A percentile compares a stretch with the other conserved stretches of the same genome.
Conservation (phyloP, 192 early-diverging fungal species). For the Pilobolus umbonatus region DNA sequence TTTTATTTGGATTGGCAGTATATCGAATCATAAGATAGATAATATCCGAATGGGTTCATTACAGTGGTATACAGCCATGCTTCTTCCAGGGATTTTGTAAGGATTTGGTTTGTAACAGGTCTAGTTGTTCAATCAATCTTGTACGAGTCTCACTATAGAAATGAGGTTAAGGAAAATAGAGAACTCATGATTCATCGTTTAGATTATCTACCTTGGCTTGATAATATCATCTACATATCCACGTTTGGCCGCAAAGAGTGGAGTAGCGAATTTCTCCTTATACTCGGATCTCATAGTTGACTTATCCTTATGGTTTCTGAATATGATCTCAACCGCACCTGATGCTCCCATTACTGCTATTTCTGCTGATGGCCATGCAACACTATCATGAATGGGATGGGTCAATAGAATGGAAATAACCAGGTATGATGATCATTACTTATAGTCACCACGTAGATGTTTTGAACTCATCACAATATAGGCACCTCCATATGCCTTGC, state of each 20-base stretch:
- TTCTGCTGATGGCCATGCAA: constrained; percentile 95
- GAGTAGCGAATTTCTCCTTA: constrained; percentile 89
- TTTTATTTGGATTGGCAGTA: too few relatives aligned
- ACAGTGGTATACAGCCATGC: constrained; percentile 93
- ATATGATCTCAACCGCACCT: constrained; percentile 97
- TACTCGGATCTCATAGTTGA: constrained; percentile 80
- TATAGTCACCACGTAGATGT: constrained; percentile 86
- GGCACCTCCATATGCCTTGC: constrained; percentile 97
- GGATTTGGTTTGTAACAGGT: constrained; percentile 74
- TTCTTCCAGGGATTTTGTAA: constrained; percentile 81
- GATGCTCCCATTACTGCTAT: constrained; percentile 99
- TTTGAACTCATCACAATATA: constrained; percentile 98
- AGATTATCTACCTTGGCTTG: constrained; percentile 26
- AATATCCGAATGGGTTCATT: too few relatives aligned
- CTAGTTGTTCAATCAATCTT: constrained; percentile 85
- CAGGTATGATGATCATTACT: constrained; percentile 15
- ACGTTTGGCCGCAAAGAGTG: constrained; percentile 86
- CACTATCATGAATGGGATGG: constrained; percentile 42
- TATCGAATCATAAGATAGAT: too few relatives aligned
- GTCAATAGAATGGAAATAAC: not conserved
- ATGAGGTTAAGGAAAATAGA: constrained; percentile 16
- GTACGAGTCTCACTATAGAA: constrained; percentile 55
- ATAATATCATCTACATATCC: constrained; percentile 82
- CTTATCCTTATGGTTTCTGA: constrained; percentile 61
- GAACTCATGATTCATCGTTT: not conserved